Evolutionary conservation across 176 grass and related monocot genomes (phyloP), one percentile per base, ranked within the genome.

Genomic region (Canna indica): DNA sequence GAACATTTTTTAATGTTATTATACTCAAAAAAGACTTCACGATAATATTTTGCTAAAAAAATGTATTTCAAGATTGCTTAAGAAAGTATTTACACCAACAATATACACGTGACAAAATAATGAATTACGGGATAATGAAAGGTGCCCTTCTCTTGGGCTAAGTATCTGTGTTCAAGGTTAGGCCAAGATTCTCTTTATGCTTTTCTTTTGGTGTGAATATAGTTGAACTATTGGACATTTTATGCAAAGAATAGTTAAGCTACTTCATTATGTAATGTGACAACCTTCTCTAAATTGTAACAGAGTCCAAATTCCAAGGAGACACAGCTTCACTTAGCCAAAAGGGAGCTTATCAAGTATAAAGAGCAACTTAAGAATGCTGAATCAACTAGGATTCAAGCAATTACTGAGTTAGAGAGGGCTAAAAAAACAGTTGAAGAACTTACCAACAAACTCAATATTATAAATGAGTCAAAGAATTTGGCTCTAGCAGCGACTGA

Each of bases 291-390:
- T 81, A 31, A 61, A 14, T 64, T 30, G 12, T 18, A 28, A 78
- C 78, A 95, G 87, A 78, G 76, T 79, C 78, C 82, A 22, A 77
- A 84, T 71, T 78, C 83, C 33, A 96, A 91, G 73, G 88, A 96
- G 82, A 81, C 85, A 13, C 85, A 91, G 69, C 79, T 96, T 62
- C 88, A 91, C 74, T 80, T 96, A 46, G 83, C 83, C 39, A 81
- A 91, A 76, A 96, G 83, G 77, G 88, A 91, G 71, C 75, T 96
- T 65, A 88, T 88, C 77, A 95, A 95, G 83, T 95, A 88, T 60
- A 95, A 90, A 79, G 91, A 90, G 74, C 82, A 90, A 22, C 84
- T 90, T 20, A 78, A 71, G 32, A 90, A 83, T 69, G 87, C 91
- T 50, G 91, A 95, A 73, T 81, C 76, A 46, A 91, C 85, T 16